Base-by-base conservation (phyloP, 1,284 basidiomycete genomes). In the Erythrobasidium hasegawianum region DNA sequence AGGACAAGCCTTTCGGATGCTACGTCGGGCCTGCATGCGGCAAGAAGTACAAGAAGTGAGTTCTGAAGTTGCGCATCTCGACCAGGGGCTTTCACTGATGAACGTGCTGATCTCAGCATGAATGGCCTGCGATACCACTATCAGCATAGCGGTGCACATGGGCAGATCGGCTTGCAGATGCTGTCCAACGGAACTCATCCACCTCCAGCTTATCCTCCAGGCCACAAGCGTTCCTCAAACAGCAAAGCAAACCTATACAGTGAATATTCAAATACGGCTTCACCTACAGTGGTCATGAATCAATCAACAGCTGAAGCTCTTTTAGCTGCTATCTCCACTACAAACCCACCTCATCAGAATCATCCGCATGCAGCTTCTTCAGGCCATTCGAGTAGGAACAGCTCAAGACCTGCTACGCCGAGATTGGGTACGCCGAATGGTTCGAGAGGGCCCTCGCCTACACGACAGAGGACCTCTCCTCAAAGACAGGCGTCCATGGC, bases 121-220 rank as follows among this genome's bases (percentile, higher is more conserved):
- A 96, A 96, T 77, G 92, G 93, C 0, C 79, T 96, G 68, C 80
- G 83, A 75, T 97, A 98, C 73, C 94, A 98, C 79, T 97, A 97
- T 78, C 88, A 94, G 76, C 94, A 97, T 78, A 90, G 89, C 33
- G 94, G 95, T 16, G 92, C 94, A 62, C 95, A 97, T 77, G 93
- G 93, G 10, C 86, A 87, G 10, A 83, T 90, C 57, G 93, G 93
- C 4, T 81, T 96, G 0, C 84, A 86, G 52, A 81, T 95, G 76
- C 83, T 96, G 38, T 87, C 89, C 13, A 86, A 88, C 68, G 89
- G 93, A 33, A 84, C 87, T 69, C 92, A 95, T 65, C 74, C 73
- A 5, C 71, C 75, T 10, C 74, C 74, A 2, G 69, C 70, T 43
- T 74, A 70, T 59, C 73, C 73, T 24, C 68, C 71, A 2, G 73